Conservation (phyloP, 2,329 filamentous ascomycete genomes). For the Paradendryphiella salina region DNA sequence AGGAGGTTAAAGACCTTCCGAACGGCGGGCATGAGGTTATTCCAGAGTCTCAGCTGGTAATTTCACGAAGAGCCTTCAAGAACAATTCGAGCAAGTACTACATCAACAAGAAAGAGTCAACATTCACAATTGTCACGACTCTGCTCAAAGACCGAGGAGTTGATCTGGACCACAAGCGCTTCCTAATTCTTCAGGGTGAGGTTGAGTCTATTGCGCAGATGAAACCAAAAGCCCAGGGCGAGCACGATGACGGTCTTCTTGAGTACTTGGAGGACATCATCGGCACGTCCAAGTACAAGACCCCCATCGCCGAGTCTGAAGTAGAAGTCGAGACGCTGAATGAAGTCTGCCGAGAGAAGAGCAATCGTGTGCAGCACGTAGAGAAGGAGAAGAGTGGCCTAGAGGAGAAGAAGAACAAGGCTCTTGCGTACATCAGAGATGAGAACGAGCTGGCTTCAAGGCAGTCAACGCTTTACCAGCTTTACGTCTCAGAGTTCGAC, state of each 20-base stretch:
- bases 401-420: constrained; percentile 96
- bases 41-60: constrained; percentile 79
- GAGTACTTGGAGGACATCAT: constrained; percentile 99
- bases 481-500: constrained; percentile 84
- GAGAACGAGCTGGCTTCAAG: constrained; percentile 92
- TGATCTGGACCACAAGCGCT: constrained; percentile 96
- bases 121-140: constrained; percentile 88
- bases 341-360: constrained; percentile 94
- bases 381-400: constrained; percentile 94
- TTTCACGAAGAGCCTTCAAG: constrained; percentile 92
- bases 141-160: constrained; percentile 85
- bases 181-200: constrained; percentile 94
- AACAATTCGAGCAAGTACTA: constrained; percentile 99
- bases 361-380: constrained; percentile 90
- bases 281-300: constrained; percentile 97
- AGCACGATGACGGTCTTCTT: constrained; percentile 93
- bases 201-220: constrained; percentile 99
- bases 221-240: constrained; percentile 93
- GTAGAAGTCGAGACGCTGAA: constrained; percentile 89
- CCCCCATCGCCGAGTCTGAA: constrained; percentile 92
- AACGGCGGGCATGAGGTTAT: constrained; percentile 75
- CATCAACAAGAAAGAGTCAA: constrained; percentile 86
- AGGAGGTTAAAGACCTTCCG: constrained; percentile 88
- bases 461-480: constrained; percentile 88
- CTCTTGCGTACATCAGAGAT: constrained; percentile 82